Evolutionary conservation across 352 stramenopile genomes (phyloP).

Genomic region (Pythium plurisporium): DNA sequence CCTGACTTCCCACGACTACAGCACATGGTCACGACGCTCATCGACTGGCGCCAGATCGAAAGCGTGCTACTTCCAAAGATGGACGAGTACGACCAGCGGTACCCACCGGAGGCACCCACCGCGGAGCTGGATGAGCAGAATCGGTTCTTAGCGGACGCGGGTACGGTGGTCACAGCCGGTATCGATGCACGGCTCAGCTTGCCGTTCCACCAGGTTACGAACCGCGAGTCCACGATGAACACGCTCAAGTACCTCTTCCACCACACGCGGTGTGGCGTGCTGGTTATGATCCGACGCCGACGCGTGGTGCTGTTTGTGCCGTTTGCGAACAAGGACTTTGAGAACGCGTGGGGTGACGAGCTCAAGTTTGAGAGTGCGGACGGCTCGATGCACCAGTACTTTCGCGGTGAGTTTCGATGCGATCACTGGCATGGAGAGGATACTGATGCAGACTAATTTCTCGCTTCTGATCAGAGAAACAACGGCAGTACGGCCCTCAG

Average conservation of each 20-base stretch:
- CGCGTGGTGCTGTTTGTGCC: conserved; percentile 96
- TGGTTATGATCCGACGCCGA: conserved; percentile 96
- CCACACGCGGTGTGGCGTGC: conserved; percentile 98
- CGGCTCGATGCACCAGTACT: conserved; percentile 90
- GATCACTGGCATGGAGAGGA: too few species aligned
- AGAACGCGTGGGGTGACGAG: conserved; percentile 94
- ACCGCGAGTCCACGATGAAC: conserved; percentile 88
- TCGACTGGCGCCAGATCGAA: conserved; percentile 83
- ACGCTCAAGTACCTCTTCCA: conserved; percentile 98
- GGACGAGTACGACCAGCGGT: conserved; percentile 65
- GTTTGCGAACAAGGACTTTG: conserved; percentile 97
- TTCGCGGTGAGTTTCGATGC: conserved; percentile 65
- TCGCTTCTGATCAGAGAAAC: too few species aligned
- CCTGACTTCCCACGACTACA: conserved; percentile 87
- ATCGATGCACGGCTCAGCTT: conserved; percentile 88
- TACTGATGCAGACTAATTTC: too few species aligned
- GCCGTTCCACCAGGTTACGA: conserved; percentile 89
- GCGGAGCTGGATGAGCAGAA: conserved; percentile 41
- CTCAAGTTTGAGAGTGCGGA: conserved; percentile 90
- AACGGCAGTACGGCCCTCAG: conserved; percentile 70
- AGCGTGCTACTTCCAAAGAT: conserved; percentile 78
- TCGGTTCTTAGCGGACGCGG: conserved; percentile 58
- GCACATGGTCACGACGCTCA: conserved; percentile 91
- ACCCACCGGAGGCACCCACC: conserved; percentile 33
- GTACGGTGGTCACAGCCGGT: conserved; percentile 41